Evolutionary conservation across 1,139 yeast species (phyloP).

Genomic region (Candida sanyaensis): DNA sequence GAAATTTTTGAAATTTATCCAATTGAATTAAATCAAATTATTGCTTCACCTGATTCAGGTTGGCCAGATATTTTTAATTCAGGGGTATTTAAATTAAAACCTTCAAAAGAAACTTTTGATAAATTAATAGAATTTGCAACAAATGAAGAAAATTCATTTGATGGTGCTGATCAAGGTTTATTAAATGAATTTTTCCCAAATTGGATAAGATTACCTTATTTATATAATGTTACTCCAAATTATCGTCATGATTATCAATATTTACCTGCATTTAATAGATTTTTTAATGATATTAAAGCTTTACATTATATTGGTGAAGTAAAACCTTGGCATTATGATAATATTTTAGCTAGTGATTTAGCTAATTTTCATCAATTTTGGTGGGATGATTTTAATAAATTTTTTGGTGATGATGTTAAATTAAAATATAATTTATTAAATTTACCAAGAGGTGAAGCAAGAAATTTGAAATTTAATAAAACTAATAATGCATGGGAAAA

Average conservation of each 20-base stretch:
- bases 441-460: slow-evolving; percentile 36
- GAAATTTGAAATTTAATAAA: slow-evolving; percentile 31
- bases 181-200: slow-evolving; percentile 29
- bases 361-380: slow-evolving; percentile 31
- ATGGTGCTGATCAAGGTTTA: slow-evolving; percentile 39
- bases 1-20: slow-evolving; percentile 22
- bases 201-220: slow-evolving; percentile 31
- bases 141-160: slow-evolving; percentile 23
- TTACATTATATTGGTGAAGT: slow-evolving; percentile 30
- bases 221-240: slow-evolving; percentile 31
- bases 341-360: slow-evolving; percentile 16
- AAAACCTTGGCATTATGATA: slow-evolving; percentile 33
- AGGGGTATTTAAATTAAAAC: slow-evolving; percentile 32
- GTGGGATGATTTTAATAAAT: slow-evolving; percentile 37
- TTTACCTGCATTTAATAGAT: slow-evolving; percentile 31
- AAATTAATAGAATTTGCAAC: slow-evolving; percentile 19
- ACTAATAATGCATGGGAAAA: slow-evolving; percentile 30
- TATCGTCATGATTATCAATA: slow-evolving; percentile 33
- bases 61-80: slow-evolving; percentile 41
- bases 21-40: slow-evolving; percentile 19
- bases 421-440: slow-evolving; percentile 19
- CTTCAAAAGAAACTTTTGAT: slow-evolving; percentile 19
- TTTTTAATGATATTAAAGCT: slow-evolving; percentile 27
- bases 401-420: slow-evolving; percentile 16
- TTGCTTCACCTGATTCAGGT: slow-evolving; percentile 36